A percentile compares a stretch with the other conserved stretches of the same genome.
These are phyloP conservation scores for Anisodus tanguticus DNA, from an alignment of 257 asterid species.

Conservation along the genomic window DNA sequence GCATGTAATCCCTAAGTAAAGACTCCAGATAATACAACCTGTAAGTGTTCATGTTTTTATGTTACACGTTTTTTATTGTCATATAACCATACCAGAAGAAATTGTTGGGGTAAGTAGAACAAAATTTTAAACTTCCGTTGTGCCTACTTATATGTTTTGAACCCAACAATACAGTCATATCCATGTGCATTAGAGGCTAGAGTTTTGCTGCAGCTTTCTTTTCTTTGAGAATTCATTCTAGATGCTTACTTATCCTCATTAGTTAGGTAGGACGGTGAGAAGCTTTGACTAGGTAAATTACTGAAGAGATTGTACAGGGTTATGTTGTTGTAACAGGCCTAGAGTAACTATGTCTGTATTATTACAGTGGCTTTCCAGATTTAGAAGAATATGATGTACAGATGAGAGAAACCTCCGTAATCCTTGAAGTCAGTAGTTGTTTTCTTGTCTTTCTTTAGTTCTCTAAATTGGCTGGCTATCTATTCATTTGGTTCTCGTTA, in stretches of 20 bases:
- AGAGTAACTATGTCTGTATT: neutral
- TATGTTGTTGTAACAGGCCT: neutral
- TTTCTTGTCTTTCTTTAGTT: neutral
- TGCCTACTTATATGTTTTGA: too few relatives aligned
- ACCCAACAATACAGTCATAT: neutral
- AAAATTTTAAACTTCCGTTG: too few relatives aligned
- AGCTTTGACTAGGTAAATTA: neutral
- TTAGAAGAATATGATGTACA: neutral
- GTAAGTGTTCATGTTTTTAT: too few relatives aligned
- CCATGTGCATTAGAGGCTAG: neutral
- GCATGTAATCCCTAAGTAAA: too few relatives aligned
- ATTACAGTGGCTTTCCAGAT: neutral
- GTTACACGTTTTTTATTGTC: too few relatives aligned
- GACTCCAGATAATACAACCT: too few relatives aligned
- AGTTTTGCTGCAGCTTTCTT: neutral
- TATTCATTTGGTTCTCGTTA: neutral
- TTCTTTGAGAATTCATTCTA: neutral
- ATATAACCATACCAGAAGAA: too few relatives aligned
- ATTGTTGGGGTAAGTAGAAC: too few relatives aligned
- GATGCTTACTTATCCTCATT: neutral
- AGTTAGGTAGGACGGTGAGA: neutral
- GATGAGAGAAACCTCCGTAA: neutral
- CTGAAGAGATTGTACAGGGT: neutral
- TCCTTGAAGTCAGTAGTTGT: neutral
- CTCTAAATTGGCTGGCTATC: slow-evolving; percentile 12